Percentiles rank a stretch among this genome's conserved stretches.
These are phyloP conservation scores for Lecanosticta acicola DNA, from an alignment of 2,329 filamentous ascomycete species.

Conservation along the genomic window DNA sequence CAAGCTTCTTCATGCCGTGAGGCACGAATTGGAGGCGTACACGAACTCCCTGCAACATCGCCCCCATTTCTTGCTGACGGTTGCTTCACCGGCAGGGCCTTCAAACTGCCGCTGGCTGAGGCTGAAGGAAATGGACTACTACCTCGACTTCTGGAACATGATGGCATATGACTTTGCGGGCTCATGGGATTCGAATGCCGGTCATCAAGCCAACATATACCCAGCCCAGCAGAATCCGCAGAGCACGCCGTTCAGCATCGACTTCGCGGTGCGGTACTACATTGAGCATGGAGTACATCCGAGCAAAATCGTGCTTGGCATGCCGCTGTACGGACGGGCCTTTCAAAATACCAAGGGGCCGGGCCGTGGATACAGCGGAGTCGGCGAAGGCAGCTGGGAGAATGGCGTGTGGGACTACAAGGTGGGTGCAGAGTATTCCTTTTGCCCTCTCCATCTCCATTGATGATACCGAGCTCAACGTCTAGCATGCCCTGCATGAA, in stretches of 20 bases:
- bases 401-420: slow-evolving; percentile 85
- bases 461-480: slow-evolving; percentile 5
- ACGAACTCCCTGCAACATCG: slow-evolving; percentile 29
- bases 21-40: slow-evolving; percentile 38
- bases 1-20: slow-evolving; percentile 35
- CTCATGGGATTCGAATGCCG: slow-evolving; percentile 66
- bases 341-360: slow-evolving; percentile 74
- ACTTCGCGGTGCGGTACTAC: slow-evolving; percentile 67
- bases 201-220: slow-evolving; percentile 77
- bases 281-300: slow-evolving; percentile 53
- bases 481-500: slow-evolving; percentile 9
- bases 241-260: slow-evolving; percentile 73
- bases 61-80: slow-evolving; percentile 41
- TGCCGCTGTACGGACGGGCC: slow-evolving; percentile 85
- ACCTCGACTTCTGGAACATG: slow-evolving; percentile 47
- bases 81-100: slow-evolving; percentile 42
- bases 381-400: slow-evolving; percentile 80
- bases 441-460: not conserved
- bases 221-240: slow-evolving; percentile 51
- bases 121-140: slow-evolving; percentile 37
- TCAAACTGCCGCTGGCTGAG: slow-evolving; percentile 40
- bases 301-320: slow-evolving; percentile 76
- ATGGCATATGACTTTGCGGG: slow-evolving; percentile 60
- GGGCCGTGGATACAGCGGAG: slow-evolving; percentile 62
- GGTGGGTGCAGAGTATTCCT: slow-evolving; percentile 21